Evolutionary conservation across 1,284 basidiomycete genomes (phyloP).

Genomic region (Sporisorium exsertum): DNA sequence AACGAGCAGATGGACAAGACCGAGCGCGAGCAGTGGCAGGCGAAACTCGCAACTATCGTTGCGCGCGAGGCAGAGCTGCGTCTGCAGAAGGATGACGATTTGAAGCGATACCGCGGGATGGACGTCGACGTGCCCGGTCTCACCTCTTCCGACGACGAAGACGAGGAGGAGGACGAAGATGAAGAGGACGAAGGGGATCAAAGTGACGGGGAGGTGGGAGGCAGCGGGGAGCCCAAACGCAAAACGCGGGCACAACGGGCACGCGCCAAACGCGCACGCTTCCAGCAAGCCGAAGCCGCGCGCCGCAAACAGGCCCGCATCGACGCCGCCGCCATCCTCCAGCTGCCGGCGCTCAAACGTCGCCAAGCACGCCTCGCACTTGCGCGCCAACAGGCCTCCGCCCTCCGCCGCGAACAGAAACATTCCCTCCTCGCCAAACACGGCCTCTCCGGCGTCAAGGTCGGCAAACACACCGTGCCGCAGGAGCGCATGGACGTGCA

Average conservation of each 20-base stretch:
- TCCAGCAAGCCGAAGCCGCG: constrained; percentile 21
- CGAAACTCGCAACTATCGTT: constrained; percentile 32
- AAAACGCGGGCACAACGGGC: constrained; percentile 55
- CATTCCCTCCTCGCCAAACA: constrained; percentile 23
- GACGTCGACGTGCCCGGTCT: constrained; percentile 33
- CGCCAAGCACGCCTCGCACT: constrained; percentile 26
- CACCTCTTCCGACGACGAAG: constrained; percentile 4
- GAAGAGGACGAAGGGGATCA: not conserved
- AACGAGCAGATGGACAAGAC: constrained; percentile 71
- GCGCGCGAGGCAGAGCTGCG: constrained; percentile 39
- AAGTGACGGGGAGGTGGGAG: constrained; percentile 8
- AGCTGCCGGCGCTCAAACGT: constrained; percentile 44
- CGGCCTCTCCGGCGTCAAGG: constrained; percentile 51
- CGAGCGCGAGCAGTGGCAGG: constrained; percentile 29
- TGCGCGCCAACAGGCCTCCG: constrained; percentile 34
- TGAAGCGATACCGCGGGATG: constrained; percentile 46
- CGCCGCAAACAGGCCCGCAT: constrained; percentile 47
- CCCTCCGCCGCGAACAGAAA: constrained; percentile 40
- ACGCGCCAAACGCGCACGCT: constrained; percentile 40
- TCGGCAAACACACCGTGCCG: constrained; percentile 54
- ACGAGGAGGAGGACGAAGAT: constrained; percentile 1
- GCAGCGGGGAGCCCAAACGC: constrained; percentile 37
- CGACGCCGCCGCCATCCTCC: constrained; percentile 41
- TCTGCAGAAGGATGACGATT: constrained; percentile 23
- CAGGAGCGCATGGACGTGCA: constrained; percentile 76